Conservation (phyloP, 805 yeast genomes). For the Lachancea fermentati region DNA sequence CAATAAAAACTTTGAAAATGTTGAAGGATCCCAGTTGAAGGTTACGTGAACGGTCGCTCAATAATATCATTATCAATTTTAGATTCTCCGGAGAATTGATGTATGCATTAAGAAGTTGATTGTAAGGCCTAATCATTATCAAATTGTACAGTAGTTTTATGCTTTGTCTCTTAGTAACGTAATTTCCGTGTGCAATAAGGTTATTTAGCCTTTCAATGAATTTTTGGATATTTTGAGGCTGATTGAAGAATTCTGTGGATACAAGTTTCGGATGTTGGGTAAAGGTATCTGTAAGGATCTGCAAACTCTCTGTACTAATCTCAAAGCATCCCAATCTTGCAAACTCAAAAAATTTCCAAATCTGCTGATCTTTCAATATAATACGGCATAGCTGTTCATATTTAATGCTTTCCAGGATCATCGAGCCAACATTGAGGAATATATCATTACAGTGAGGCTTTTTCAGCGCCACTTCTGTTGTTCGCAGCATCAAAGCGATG, state of each 20-base stretch:
- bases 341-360: conserved; percentile 83
- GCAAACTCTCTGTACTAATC: conserved; percentile 83
- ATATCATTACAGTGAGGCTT: conserved; percentile 40
- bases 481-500: conserved; percentile 53
- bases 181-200: conserved; percentile 69
- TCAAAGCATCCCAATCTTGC: conserved; percentile 77
- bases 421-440: conserved; percentile 68
- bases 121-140: conserved; percentile 66
- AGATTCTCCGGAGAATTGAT: conserved; percentile 77
- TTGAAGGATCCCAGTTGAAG: conserved; percentile 89
- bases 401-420: conserved; percentile 79
- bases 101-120: conserved; percentile 65
- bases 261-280: conserved; percentile 65
- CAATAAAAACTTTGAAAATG: conserved; percentile 91
- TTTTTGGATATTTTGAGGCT: conserved; percentile 41
- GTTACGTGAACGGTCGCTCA: conserved; percentile 85
- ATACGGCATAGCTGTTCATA: conserved; percentile 62
- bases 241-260: conserved; percentile 56
- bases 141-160: conserved; percentile 69
- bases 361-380: conserved; percentile 50
- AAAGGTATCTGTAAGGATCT: conserved; percentile 65
- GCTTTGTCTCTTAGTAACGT: conserved; percentile 90
- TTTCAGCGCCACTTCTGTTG: conserved; percentile 55
- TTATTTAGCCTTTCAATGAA: conserved; percentile 63
- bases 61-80: conserved; percentile 76